A percentile compares a stretch with the other conserved stretches of the same genome.
Evolutionary conservation across 169 alveolate genomes (phyloP).

Genomic region (Eimeria falciformis): DNA sequence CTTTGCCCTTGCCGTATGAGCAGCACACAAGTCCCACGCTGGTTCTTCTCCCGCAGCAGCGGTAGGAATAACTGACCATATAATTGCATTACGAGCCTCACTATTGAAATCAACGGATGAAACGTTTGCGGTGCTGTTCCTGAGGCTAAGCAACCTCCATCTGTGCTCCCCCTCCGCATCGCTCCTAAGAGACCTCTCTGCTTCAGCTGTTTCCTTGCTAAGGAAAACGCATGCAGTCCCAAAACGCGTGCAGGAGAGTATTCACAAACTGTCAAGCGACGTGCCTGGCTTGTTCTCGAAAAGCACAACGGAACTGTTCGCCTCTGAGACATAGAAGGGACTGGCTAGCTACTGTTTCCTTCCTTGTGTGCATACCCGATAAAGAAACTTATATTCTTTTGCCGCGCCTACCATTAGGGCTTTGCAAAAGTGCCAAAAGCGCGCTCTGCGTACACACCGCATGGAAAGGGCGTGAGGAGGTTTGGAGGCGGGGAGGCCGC

Average conservation of each 20-base stretch:
- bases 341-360: background rate
- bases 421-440: too few species aligned
- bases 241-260: background rate
- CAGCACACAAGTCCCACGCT: slow-evolving; percentile 23
- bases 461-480: too few species aligned
- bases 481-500: too few species aligned
- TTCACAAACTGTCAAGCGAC: too few species aligned
- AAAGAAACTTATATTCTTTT: background rate
- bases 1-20: background rate
- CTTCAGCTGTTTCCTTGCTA: background rate
- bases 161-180: background rate
- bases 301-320: background rate
- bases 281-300: too few species aligned
- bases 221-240: slow-evolving; percentile 6
- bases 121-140: background rate
- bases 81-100: background rate
- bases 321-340: background rate
- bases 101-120: background rate
- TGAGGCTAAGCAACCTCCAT: background rate
- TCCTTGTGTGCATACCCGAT: background rate
- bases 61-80: slow-evolving; percentile 2
- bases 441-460: too few species aligned
- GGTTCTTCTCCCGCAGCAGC: slow-evolving; percentile 13
- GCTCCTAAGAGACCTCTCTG: background rate
- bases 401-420: too few species aligned